Evolutionary conservation across 1,284 basidiomycete species (phyloP).

Genomic region (Paramarasmius palmivorus): DNA sequence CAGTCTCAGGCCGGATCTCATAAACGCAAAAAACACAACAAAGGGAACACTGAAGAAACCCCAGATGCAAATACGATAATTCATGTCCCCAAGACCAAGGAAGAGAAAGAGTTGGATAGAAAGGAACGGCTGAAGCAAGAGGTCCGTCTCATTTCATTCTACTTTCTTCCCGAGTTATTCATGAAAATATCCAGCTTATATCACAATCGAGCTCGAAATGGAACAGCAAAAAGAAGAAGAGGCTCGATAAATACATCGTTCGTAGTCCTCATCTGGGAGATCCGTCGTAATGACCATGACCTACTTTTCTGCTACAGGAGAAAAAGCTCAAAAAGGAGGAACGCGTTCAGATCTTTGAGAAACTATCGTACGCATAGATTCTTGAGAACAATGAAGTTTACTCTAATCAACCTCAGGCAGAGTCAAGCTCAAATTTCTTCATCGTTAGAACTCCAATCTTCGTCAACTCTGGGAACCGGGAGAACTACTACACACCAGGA

Average conservation of each 20-base stretch:
- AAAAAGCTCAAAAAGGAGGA: slow-evolving; percentile 89
- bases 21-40: slow-evolving; percentile 29
- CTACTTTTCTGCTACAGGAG: slow-evolving; percentile 46
- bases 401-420: slow-evolving; percentile 50
- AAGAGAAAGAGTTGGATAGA: slow-evolving; percentile 61
- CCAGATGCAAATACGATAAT: slow-evolving; percentile 62
- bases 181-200: slow-evolving; percentile 38
- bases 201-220: slow-evolving; percentile 70
- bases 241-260: slow-evolving; percentile 85
- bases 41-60: slow-evolving; percentile 18
- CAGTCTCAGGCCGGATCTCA: slow-evolving; percentile 49
- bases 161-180: slow-evolving; percentile 12
- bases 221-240: slow-evolving; percentile 77
- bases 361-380: slow-evolving; percentile 62
- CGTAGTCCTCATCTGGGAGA: slow-evolving; percentile 20
- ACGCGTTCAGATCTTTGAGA: slow-evolving; percentile 69
- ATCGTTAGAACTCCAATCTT: slow-evolving; percentile 65
- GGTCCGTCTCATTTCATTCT: slow-evolving; percentile 37
- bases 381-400: slow-evolving; percentile 6
- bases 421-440: slow-evolving; percentile 68
- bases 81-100: slow-evolving; percentile 56
- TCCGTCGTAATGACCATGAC: neutral
- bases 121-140: slow-evolving; percentile 63
- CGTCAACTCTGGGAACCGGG: slow-evolving; percentile 78
- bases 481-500: slow-evolving; percentile 60